These are phyloP conservation scores for Lentinula novae-zelandiae DNA, from an alignment of 1,284 basidiomycete species.

Conservation along the genomic window DNA sequence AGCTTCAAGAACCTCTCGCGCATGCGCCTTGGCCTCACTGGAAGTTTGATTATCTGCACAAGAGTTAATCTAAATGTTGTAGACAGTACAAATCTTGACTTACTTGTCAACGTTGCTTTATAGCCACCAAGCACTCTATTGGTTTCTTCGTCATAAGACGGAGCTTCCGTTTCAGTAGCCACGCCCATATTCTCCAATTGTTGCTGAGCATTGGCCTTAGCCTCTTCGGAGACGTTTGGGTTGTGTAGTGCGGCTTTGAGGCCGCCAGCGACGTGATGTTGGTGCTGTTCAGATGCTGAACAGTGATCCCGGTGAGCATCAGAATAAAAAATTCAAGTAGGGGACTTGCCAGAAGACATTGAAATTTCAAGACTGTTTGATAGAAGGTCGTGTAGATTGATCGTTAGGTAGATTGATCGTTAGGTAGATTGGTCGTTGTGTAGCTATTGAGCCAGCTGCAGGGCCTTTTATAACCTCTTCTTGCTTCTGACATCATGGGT, in stretches of 20 bases:
- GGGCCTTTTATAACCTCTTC: no score
- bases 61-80: not conserved
- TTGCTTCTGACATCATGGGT: not conserved
- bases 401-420: no score
- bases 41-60: slow-evolving; percentile 36
- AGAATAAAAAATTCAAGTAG: not conserved
- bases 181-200: slow-evolving; percentile 38
- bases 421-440: no score
- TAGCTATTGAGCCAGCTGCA: no score
- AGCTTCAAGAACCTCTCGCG: slow-evolving; percentile 34
- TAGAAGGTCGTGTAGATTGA: not conserved
- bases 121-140: slow-evolving; percentile 33
- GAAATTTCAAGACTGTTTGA: no score
- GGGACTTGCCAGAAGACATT: slow-evolving; percentile 7
- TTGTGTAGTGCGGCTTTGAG: slow-evolving; percentile 54
- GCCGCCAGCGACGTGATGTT: slow-evolving; percentile 40
- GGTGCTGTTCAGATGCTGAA: slow-evolving; percentile 9
- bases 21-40: slow-evolving; percentile 46
- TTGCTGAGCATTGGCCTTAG: slow-evolving; percentile 42
- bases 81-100: slow-evolving; percentile 13
- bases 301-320: not conserved
- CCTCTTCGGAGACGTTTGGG: slow-evolving; percentile 48
- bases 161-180: slow-evolving; percentile 14
- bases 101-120: slow-evolving; percentile 50
- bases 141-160: not conserved